Base-by-base conservation (phyloP, 225 moss, liverwort and hornwort species). In the Takakia lepidozioides region DNA sequence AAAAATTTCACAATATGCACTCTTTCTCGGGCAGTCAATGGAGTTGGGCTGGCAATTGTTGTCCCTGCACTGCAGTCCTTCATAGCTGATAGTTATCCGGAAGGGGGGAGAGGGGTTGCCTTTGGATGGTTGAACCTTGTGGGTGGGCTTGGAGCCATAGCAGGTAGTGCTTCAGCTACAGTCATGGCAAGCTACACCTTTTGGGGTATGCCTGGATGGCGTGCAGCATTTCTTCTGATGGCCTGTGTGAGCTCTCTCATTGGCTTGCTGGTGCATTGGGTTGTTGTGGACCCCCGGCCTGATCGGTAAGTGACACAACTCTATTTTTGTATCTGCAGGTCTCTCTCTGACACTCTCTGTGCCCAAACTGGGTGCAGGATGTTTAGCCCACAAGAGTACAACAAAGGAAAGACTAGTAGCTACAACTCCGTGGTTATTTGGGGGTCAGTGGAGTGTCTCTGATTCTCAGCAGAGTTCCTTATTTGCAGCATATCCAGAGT, bases 111-210 rank as follows among this genome's bases (percentile, higher is more conserved):
- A 68, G 93, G 93, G 30, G 83, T 93, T 29, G 93, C 84, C 1
- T 93, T 93, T 57, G 93, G 93, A 18, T 93, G 89, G 89, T 61
- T 93, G 49, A 93, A 86, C 69, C 76, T 93, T 2, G 86, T 93
- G 19, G 93, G 84, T 49, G 67, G 74, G 38, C 27, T 89, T 46
- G 93, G 93, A 56, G 89, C 80, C 18, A 93, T 93, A 30, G 76
- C 75, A 21, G 93, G 93, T 49, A 89, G 86, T 65, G 74, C 79
- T 47, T 67, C 85, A 29, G 93, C 93, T 62, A 93, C 86, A 1
- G 66, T 93, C 41, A 81, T 93, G 86, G 93, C 93, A 48, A 89
- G 89, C 3, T 70, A 73, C 37, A 84, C 53, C 5, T 86, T 83
- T 54, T 59, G 67, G 49, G 83, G 84, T 64, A 27, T 81, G 0